These are phyloP conservation scores for Fraxinus dipetala DNA, from an alignment of 305 asterid genomes.

Conservation along the genomic window DNA sequence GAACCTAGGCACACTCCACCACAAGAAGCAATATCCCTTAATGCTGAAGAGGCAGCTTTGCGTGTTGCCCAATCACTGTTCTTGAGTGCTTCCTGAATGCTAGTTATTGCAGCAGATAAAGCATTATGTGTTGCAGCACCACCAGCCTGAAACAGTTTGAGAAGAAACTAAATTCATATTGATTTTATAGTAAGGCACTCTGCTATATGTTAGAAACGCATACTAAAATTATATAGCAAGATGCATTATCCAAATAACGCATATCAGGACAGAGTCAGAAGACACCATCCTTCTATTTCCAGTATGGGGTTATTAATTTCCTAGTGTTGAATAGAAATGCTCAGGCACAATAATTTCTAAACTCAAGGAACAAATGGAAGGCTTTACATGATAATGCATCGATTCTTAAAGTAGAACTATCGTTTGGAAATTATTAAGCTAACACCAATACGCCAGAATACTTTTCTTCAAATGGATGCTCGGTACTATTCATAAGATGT, in stretches of 20 bases:
- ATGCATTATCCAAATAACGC: conserved; percentile 10
- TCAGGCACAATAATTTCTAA: background rate
- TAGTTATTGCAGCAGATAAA: conserved; percentile 64
- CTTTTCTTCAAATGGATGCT: conserved; percentile 1
- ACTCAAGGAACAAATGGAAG: conserved; percentile 3
- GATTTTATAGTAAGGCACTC: background rate
- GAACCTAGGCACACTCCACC: conserved; percentile 65
- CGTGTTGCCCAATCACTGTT: conserved; percentile 89
- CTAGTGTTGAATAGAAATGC: conserved; percentile 13
- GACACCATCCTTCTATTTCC: background rate
- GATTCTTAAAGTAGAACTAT: conserved; percentile 4
- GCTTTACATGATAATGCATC: background rate
- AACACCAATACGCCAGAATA: background rate
- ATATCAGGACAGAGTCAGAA: background rate
- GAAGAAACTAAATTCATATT: conserved; percentile 16
- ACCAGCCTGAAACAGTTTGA: conserved; percentile 68
- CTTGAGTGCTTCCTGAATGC: conserved; percentile 86
- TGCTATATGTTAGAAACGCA: background rate
- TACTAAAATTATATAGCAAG: conserved; percentile 1
- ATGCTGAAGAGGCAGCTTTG: conserved; percentile 79
- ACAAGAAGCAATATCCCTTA: conserved; percentile 82
- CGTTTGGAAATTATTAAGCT: background rate
- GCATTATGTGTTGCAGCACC: conserved; percentile 64
- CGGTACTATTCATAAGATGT: background rate
- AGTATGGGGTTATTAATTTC: background rate